Conservation (phyloP, 2,329 filamentous ascomycete species). For the Fusarium marasasianum region DNA sequence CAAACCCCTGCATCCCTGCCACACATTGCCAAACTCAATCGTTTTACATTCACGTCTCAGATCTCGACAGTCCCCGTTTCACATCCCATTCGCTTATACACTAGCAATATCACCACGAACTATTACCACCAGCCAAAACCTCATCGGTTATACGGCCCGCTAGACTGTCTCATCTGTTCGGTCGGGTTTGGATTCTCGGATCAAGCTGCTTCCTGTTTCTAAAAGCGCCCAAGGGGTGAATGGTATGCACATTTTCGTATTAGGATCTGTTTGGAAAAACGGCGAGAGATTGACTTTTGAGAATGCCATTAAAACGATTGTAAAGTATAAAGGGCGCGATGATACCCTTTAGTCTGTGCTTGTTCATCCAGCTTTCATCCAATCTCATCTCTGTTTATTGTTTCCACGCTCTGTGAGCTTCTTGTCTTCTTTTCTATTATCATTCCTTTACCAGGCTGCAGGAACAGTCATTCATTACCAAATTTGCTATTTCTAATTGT, state of each 20-base stretch:
- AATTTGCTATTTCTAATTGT: neutral
- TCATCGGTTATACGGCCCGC: neutral
- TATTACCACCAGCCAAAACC: neutral
- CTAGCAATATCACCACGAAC: neutral
- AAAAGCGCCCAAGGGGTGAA: neutral
- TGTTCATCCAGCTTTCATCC: neutral
- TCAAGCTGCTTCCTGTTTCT: neutral
- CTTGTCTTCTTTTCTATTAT: neutral
- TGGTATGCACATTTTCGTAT: neutral
- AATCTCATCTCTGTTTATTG: neutral
- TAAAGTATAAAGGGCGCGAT: neutral
- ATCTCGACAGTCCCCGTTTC: neutral
- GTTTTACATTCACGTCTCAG: neutral
- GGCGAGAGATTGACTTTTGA: neutral
- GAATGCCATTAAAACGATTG: neutral
- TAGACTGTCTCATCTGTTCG: neutral
- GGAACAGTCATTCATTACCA: neutral
- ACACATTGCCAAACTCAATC: neutral
- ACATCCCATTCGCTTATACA: neutral
- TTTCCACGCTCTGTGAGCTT: neutral
- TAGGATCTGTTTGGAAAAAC: neutral
- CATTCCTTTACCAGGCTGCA: neutral
- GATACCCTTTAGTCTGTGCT: neutral
- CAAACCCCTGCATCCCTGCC: neutral
- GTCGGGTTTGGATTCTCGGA: neutral